These are phyloP conservation scores for Penicillium expansum DNA, from an alignment of 2,329 filamentous ascomycete species.

Conservation along the genomic window DNA sequence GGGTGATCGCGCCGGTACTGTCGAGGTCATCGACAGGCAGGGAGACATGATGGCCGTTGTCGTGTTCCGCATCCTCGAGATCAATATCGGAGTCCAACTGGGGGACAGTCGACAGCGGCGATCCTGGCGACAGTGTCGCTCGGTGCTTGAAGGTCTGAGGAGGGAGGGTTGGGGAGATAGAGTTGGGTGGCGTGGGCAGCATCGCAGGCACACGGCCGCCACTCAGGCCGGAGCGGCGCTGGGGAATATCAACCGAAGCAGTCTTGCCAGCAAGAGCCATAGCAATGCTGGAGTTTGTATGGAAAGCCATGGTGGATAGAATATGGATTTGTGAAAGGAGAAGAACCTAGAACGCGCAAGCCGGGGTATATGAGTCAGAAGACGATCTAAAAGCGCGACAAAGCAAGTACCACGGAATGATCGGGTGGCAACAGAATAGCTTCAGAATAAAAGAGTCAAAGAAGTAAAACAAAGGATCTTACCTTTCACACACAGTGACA, in stretches of 20 bases:
- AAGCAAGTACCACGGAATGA: slow-evolving; percentile 16
- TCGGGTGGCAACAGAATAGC: slow-evolving; percentile 14
- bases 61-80: slow-evolving; percentile 66
- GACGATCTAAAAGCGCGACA: slow-evolving; percentile 15
- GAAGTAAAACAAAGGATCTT: slow-evolving; percentile 8
- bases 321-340: slow-evolving; percentile 9
- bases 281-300: slow-evolving; percentile 46
- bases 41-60: slow-evolving; percentile 40
- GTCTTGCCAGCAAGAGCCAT: slow-evolving; percentile 52
- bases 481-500: slow-evolving; percentile 24
- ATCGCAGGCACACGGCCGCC: slow-evolving; percentile 35
- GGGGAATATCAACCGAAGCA: slow-evolving; percentile 50
- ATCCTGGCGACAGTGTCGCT: slow-evolving; percentile 38
- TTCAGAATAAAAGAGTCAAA: not conserved
- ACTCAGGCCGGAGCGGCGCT: slow-evolving; percentile 38
- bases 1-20: slow-evolving; percentile 77
- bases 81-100: slow-evolving; percentile 83
- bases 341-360: slow-evolving; percentile 7
- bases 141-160: slow-evolving; percentile 75
- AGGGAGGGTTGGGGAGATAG: slow-evolving; percentile 82
- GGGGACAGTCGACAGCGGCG: slow-evolving; percentile 46
- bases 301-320: slow-evolving; percentile 44
- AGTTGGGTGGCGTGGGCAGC: slow-evolving; percentile 90
- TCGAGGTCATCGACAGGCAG: slow-evolving; percentile 55
- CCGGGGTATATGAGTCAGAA: slow-evolving; percentile 26